Base-by-base conservation (phyloP, 2,329 filamentous ascomycete genomes). In the Knoxdaviesia proteae region DNA sequence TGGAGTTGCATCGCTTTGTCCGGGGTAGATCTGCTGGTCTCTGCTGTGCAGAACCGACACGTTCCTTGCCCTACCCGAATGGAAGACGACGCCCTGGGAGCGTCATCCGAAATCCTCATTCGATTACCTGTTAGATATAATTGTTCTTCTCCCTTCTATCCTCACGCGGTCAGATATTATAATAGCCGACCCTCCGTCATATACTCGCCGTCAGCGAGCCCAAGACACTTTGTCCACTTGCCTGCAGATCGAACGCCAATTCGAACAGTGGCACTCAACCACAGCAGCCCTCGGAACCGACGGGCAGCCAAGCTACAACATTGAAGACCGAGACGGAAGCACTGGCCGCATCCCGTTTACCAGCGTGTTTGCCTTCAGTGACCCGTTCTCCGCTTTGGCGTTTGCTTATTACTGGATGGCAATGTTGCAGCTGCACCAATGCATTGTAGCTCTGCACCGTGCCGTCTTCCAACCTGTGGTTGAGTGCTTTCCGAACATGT, bases 361-460 rank as follows among this genome's bases (percentile, higher is more conserved):
- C 8, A 61, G 62, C 37, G 52, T 56, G 2, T 64, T 65, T 46
- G 56, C 54, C 7, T 72, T 73, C 51, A 57, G 55, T 32, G 61
- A 67, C 48, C 51, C 58, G 11, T 49, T 58, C 8, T 59, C 63
- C 0, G 64, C 68, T 0, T 48, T 70, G 33, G 59, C 60, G 39
- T 63, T 72, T 47, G 52, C 70, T 8, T 66, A 68, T 50, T 72
- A 70, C 52, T 74, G 69, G 69, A 61, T 66, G 46, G 53, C 62
- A 1, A 61, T 68, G 39, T 56, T 72, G 32, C 48, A 64, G 8
- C 61, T 74, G 39, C 63, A 66, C 47, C 63, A 61, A 7, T 67
- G 61, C 48, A 60, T 72, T 36, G 61, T 63, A 45, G 49, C 51
- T 10, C 53, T 74, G 10, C 59, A 70, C 45, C 54, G 57, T 31